These are phyloP conservation scores for Cutaneotrichosporon daszewskae DNA, from an alignment of 1,284 basidiomycete species.

Conservation along the genomic window DNA sequence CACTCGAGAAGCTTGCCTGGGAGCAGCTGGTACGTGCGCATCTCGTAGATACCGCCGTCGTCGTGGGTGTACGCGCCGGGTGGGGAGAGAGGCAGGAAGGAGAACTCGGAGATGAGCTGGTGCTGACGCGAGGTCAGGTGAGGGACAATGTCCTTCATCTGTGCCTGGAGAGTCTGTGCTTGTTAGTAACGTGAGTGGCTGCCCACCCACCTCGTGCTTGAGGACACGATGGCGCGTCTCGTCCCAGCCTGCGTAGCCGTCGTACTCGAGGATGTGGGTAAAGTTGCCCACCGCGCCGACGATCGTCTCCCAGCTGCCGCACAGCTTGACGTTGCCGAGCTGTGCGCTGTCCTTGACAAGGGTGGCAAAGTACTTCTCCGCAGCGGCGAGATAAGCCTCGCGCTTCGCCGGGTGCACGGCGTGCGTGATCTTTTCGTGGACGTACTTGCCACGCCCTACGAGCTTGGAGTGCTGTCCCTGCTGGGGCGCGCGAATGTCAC, in stretches of 20 bases:
- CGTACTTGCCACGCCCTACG: conserved; percentile 71
- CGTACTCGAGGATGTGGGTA: conserved; percentile 79
- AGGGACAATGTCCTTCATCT: conserved; percentile 57
- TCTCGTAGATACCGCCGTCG: conserved; percentile 82
- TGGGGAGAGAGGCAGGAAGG: conserved; percentile 83
- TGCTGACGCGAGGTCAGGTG: conserved; percentile 63
- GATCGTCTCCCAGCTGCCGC: conserved; percentile 80
- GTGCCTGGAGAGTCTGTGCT: conserved; percentile 13
- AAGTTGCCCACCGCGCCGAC: conserved; percentile 72
- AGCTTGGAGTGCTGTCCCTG: conserved; percentile 69
- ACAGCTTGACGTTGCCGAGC: conserved; percentile 69
- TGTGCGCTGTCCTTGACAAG: conserved; percentile 62
- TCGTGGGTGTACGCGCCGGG: conserved; percentile 56
- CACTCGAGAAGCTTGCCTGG: conserved; percentile 86
- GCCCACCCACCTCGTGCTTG: conserved; percentile 27
- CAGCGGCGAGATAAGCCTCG: conserved; percentile 76
- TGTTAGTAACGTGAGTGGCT: conserved; percentile 5
- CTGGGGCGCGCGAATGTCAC: conserved; percentile 57
- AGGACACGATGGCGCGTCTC: conserved; percentile 26
- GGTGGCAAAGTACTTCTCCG: conserved; percentile 72
- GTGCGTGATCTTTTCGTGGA: conserved; percentile 83
- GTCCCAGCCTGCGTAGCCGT: conserved; percentile 81
- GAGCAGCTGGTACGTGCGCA: conserved; percentile 65
- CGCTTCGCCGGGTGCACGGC: conserved; percentile 70
- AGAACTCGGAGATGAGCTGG: conserved; percentile 86